These are phyloP conservation scores for Colletotrichum spinosum DNA, from an alignment of 2,329 filamentous ascomycete genomes.

Conservation along the genomic window DNA sequence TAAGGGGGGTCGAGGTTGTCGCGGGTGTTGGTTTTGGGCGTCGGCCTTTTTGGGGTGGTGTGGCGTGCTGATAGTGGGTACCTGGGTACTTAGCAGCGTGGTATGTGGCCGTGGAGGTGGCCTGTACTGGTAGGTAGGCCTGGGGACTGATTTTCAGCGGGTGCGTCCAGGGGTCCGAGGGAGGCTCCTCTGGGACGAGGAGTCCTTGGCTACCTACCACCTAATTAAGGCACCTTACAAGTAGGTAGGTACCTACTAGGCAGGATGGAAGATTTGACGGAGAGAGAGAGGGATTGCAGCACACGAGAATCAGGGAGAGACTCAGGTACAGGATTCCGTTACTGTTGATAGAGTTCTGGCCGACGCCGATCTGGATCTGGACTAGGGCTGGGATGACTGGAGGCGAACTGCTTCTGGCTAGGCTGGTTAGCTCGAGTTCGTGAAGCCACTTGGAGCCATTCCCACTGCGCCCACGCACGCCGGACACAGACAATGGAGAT, in stretches of 20 bases:
- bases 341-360: slow-evolving; percentile 37
- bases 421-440: slow-evolving; percentile 33
- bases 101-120: neutral
- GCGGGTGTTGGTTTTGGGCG: neutral
- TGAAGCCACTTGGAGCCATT: slow-evolving; percentile 36
- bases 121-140: neutral
- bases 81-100: neutral
- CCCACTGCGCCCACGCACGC: slow-evolving; percentile 27
- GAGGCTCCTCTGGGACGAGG: too few relatives aligned
- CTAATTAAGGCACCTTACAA: too few relatives aligned
- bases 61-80: neutral
- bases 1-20: too few relatives aligned
- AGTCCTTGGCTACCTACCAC: too few relatives aligned
- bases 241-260: too few relatives aligned
- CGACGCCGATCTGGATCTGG: slow-evolving; percentile 36
- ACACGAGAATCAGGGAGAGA: neutral
- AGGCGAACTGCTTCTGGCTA: slow-evolving; percentile 33
- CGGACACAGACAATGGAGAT: slow-evolving; percentile 25
- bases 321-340: slow-evolving; percentile 33
- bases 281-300: too few relatives aligned
- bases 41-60: slow-evolving; percentile 13
- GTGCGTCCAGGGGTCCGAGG: too few relatives aligned
- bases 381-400: slow-evolving; percentile 24
- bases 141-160: too few relatives aligned
- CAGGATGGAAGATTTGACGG: too few relatives aligned